Evolutionary conservation across 148 eudicot species (phyloP), one percentile per base, ranked within the genome.

Genomic region (Heliosperma pusillum): DNA sequence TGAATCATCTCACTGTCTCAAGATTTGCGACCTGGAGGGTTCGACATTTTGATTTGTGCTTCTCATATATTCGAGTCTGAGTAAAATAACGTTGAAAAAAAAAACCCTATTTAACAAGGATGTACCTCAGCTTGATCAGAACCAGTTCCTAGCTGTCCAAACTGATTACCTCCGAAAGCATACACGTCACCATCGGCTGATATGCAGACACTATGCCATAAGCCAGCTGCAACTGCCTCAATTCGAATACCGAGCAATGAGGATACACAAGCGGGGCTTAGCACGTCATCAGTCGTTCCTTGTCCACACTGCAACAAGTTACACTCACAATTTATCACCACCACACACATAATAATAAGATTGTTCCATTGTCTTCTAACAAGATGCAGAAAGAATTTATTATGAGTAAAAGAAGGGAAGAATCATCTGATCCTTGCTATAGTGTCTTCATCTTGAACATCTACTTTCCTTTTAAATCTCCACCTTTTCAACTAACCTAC

Each of bases 91-190:
- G 9, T 6, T 6, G 1, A 2, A 42, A 17, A 10, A n/a, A 24
- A 19, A 76, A 19, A 13, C 57, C 5, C 21, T 4, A 3, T 24
- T 13, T 10, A 3, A 26, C 20, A 65, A 70, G 19, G 5, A 66
- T 67, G 13, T 85, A 95, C 99, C 99, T 92, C 99, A 22, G 96
- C 94, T 80, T 95, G 97, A 70, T 92, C 99, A 73, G 89, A 82
- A 69, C 94, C 96, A 57, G 96, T 95, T 73, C 99, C 99, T 73
- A 95, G 79, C 85, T 95, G 99, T 33, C 99, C 99, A 87, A 95
- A 95, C 74, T 95, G 99, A 83, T 95, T 95, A 24, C 99, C 99
- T 25, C 99, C 99, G 79, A 92, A 95, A 25, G 94, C 74, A 80
- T 95, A 92, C 40, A 95, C 89, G 71, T 83, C 92, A 65, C 97